Conservation (phyloP, 129 eudicot species). For the Helianthus annuus region HanXRQr2.0-SUNRISE NC_035448.2:48497021-48497520, state of each 20-base stretch:
- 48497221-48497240: slow-evolving; percentile 96
- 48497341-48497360: too few relatives aligned
- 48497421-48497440: too few relatives aligned
- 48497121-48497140: slow-evolving; percentile 51
- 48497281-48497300: too few relatives aligned
- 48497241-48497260: slow-evolving; percentile 71
- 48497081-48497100: not conserved
- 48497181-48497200: slow-evolving; percentile 95
- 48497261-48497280: not conserved
- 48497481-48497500: too few relatives aligned
- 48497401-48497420: too few relatives aligned
- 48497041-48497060: slow-evolving; percentile 50
- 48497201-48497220: slow-evolving; percentile 91
- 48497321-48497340: too few relatives aligned
- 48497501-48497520: too few relatives aligned
- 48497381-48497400: too few relatives aligned
- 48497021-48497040: slow-evolving; percentile 78
- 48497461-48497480: too few relatives aligned
- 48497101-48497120: not conserved
- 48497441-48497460: too few relatives aligned
- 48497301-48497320: too few relatives aligned
- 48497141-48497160: slow-evolving; percentile 85
- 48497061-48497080: not conserved
- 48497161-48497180: slow-evolving; percentile 78
- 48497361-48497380: too few relatives aligned